A percentile compares a stretch with the other conserved stretches of the same genome.
phyloP scores from a whole-genome alignment of 2,329 filamentous ascomycete genomes.

The Clarireedia monteithiana region DNA sequence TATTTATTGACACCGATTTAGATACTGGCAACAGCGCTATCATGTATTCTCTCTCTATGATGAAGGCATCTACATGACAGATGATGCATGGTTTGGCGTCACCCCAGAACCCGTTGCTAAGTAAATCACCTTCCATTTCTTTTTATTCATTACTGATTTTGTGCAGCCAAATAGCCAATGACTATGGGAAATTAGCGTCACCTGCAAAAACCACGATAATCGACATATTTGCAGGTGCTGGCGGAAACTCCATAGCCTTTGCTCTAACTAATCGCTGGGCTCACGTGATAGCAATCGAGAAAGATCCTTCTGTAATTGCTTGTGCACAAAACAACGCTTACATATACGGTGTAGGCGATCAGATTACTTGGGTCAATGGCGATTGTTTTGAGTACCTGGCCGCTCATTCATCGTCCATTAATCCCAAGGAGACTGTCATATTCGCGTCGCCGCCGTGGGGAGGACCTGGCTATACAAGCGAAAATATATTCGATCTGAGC shows the following conservation, averaged over 20 bases:
- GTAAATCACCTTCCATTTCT: constrained; percentile 39
- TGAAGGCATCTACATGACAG: constrained; percentile 81
- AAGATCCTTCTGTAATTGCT: constrained; percentile 67
- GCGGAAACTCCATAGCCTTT: constrained; percentile 93
- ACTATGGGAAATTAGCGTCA: constrained; percentile 46
- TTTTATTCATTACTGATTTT: constrained; percentile 3
- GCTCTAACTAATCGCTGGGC: constrained; percentile 73
- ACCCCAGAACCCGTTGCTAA: constrained; percentile 87
- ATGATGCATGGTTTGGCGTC: constrained; percentile 94
- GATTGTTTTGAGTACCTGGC: constrained; percentile 60
- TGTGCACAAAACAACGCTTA: constrained; percentile 91
- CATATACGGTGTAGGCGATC: constrained; percentile 70
- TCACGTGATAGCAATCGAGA: constrained; percentile 82
- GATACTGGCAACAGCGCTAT: constrained; percentile 86
- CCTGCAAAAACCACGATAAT: constrained; percentile 44
- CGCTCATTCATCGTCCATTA: constrained; percentile 15
- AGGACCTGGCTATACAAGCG: constrained; percentile 55
- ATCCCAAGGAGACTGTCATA: constrained; percentile 37
- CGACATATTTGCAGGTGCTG: constrained; percentile 85
- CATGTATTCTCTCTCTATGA: constrained; percentile 84
- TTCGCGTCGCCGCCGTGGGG: constrained; percentile 71
- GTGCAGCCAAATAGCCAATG: constrained; percentile 62
- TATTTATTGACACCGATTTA: constrained; percentile 29
- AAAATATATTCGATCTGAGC: constrained; percentile 71
- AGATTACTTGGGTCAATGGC: constrained; percentile 78